A percentile compares a stretch with the other conserved stretches of the same genome.
Evolutionary conservation across 768 basidiomycete species (phyloP).

Genomic region (Termitomyces sp.): DNA sequence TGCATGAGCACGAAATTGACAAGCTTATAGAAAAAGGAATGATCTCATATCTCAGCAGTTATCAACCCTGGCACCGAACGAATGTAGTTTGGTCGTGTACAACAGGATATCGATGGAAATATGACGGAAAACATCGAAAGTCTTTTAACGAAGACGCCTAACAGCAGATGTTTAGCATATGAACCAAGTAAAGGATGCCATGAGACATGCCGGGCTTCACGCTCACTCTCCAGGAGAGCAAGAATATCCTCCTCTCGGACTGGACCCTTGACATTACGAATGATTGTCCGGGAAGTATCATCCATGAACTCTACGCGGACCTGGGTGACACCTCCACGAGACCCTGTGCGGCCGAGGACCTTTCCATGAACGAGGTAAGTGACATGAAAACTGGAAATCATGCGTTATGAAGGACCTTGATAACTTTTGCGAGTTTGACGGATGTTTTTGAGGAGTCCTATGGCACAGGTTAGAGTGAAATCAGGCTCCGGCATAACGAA

Average conservation of each 20-base stretch:
- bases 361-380: slow-evolving; percentile 25
- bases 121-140: slow-evolving; percentile 3
- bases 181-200: neutral
- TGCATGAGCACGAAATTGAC: neutral
- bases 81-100: slow-evolving; percentile 9
- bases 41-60: slow-evolving; percentile 2
- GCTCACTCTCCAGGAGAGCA: slow-evolving; percentile 94
- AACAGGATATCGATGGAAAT: slow-evolving; percentile 11
- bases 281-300: slow-evolving; percentile 91
- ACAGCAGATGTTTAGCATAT: neutral
- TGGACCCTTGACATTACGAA: slow-evolving; percentile 98
- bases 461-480: neutral
- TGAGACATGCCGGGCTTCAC: slow-evolving; percentile 90
- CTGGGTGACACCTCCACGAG: slow-evolving; percentile 98
- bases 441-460: slow-evolving; percentile 87
- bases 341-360: slow-evolving; percentile 98
- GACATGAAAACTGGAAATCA: neutral
- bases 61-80: slow-evolving; percentile 2
- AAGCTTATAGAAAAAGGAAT: neutral
- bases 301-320: slow-evolving; percentile 99
- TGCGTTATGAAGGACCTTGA: slow-evolving; percentile 60
- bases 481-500: neutral
- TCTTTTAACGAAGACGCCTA: slow-evolving; percentile 35
- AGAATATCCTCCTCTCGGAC: slow-evolving; percentile 95
- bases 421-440: slow-evolving; percentile 96